Evolutionary conservation across 345 rosid species (phyloP).

Genomic region (Acer negundo): DNA sequence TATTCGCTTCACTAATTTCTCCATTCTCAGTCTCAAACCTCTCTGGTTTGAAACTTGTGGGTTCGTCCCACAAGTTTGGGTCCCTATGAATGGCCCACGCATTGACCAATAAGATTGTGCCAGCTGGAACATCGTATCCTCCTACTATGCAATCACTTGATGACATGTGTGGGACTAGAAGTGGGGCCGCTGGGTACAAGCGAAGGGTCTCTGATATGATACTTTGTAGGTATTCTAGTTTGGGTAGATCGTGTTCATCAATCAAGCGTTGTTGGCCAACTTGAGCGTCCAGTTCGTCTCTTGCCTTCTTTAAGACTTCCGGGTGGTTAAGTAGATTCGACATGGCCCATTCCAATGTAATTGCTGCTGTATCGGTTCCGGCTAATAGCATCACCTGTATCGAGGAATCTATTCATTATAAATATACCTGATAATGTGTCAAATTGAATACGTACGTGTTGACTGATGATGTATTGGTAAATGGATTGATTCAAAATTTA

Average conservation of each 20-base stretch:
- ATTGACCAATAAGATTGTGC: slow-evolving; percentile 38
- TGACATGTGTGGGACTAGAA: slow-evolving; percentile 43
- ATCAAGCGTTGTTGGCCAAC: slow-evolving; percentile 42
- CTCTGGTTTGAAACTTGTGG: slow-evolving; percentile 47
- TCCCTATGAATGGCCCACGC: slow-evolving; percentile 54
- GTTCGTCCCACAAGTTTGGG: slow-evolving; percentile 41
- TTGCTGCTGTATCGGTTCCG: slow-evolving; percentile 49
- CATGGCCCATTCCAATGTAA: slow-evolving; percentile 68
- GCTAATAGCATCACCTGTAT: slow-evolving; percentile 41
- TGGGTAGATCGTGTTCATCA: slow-evolving; percentile 37
- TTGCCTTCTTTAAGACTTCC: slow-evolving; percentile 30
- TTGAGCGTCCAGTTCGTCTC: slow-evolving; percentile 34
- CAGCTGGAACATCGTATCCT: slow-evolving; percentile 42
- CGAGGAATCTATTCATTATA: too few relatives aligned
- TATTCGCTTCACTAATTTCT: slow-evolving; percentile 13
- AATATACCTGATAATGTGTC: too few relatives aligned
- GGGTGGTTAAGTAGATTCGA: slow-evolving; percentile 41
- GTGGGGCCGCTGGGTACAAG: slow-evolving; percentile 42
- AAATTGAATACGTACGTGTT: too few relatives aligned
- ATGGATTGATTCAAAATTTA: too few relatives aligned
- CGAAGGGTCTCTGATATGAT: slow-evolving; percentile 48
- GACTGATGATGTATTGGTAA: fast-evolving
- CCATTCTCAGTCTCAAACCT: slow-evolving; percentile 31
- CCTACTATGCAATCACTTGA: slow-evolving; percentile 44
- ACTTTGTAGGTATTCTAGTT: slow-evolving; percentile 39